A percentile compares a stretch with the other conserved stretches of the same genome.
phyloP scores from a whole-genome alignment of 1,139 yeast species.

The Saccharomyces hybrid region DNA sequence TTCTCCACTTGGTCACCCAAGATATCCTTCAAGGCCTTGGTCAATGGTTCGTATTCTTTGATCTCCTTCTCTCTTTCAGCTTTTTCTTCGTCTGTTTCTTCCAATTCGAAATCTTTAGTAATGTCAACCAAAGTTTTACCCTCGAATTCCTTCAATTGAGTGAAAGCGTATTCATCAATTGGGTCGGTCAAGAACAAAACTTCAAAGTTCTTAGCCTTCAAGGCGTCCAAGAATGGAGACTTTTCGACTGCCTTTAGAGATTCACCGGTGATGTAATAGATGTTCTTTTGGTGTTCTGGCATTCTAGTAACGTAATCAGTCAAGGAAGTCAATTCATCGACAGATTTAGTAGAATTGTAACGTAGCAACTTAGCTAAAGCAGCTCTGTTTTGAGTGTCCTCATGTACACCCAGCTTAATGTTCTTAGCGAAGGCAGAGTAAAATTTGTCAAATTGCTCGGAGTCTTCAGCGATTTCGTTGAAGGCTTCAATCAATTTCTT shows the following conservation, averaged over 20 bases:
- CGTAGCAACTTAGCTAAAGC: conserved; percentile 95
- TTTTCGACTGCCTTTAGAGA: conserved; percentile 95
- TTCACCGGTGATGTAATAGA: conserved; percentile 99
- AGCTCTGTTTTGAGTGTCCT: conserved; percentile 95
- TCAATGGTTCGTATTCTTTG: conserved; percentile 86
- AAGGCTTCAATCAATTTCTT: conserved; percentile 98
- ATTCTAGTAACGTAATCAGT: conserved; percentile 97
- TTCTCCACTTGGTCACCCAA: conserved; percentile 99
- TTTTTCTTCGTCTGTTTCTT: conserved; percentile 99
- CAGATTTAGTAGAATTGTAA: conserved; percentile 93
- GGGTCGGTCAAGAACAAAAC: conserved; percentile 98
- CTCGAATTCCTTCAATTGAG: conserved; percentile 98
- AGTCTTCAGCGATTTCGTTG: conserved; percentile 98
- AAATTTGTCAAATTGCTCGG: conserved; percentile 97
- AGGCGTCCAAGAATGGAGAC: conserved; percentile 98
- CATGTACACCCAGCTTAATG: conserved; percentile 98
- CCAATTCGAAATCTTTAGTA: conserved; percentile 98
- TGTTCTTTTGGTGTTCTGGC: conserved; percentile 99
- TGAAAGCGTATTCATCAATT: conserved; percentile 98
- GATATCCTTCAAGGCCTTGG: conserved; percentile 93
- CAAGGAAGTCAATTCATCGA: conserved; percentile 89
- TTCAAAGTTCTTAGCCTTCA: conserved; percentile 97
- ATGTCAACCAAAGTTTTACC: conserved; percentile 98
- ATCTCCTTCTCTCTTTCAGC: conserved; percentile 84
- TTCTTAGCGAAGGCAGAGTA: conserved; percentile 98